Conservation (phyloP, 331 rosid species). For the Rosa hybrid region DNA sequence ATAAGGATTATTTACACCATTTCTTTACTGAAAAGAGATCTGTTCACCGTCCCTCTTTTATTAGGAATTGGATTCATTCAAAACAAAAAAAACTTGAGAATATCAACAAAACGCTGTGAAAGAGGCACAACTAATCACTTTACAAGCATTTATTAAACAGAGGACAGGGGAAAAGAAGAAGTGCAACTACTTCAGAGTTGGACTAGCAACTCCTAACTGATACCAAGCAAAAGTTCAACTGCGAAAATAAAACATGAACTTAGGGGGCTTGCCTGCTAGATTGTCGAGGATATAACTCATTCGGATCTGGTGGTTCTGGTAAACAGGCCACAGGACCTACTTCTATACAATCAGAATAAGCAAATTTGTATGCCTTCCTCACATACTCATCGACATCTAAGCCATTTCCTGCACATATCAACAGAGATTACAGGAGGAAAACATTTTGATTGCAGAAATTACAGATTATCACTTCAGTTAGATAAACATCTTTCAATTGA, state of each 20-base stretch:
- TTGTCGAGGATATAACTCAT: conserved; percentile 96
- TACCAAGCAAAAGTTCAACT: not conserved
- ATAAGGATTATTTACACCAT: not conserved
- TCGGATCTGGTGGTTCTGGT: conserved; percentile 98
- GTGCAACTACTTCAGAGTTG: not conserved
- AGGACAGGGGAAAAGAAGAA: conserved; percentile 2
- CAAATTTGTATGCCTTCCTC: conserved; percentile 94
- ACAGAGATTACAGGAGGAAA: not conserved
- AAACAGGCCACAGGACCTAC: conserved; percentile 94
- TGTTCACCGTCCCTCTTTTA: not conserved
- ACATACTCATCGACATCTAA: conserved; percentile 98
- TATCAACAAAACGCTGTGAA: conserved; percentile 1
- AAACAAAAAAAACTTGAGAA: not conserved
- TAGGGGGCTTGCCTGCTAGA: conserved; percentile 66
- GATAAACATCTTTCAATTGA: conserved; percentile 27
- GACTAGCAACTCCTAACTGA: conserved; percentile 6
- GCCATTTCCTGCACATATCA: conserved; percentile 78
- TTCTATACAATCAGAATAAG: conserved; percentile 95
- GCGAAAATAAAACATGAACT: conserved; percentile 21
- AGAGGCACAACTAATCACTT: not conserved
- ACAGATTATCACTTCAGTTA: conserved; percentile 17
- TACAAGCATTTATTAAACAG: not conserved
- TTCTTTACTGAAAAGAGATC: not conserved
- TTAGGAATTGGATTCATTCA: not conserved
- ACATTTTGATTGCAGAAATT: conserved; percentile 8